These are phyloP conservation scores for Fonsecaea nubica DNA, from an alignment of 2,329 filamentous ascomycete species.

Conservation along the genomic window DNA sequence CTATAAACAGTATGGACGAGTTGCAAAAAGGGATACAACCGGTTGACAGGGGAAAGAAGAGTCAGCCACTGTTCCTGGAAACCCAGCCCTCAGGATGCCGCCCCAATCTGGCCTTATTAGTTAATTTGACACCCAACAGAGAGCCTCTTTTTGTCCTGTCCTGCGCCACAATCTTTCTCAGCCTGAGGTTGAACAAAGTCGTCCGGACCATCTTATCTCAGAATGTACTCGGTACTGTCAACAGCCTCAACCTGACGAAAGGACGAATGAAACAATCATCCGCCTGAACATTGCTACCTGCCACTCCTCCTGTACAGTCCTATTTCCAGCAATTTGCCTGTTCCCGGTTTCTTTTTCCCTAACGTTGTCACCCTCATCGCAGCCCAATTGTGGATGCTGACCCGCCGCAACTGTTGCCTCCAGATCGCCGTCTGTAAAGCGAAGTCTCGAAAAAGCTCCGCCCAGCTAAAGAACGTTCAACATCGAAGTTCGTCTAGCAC, in stretches of 20 bases:
- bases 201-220: slow-evolving; percentile 4
- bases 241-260: not conserved
- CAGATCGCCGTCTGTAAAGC: slow-evolving; percentile 5
- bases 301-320: not conserved
- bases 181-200: not conserved
- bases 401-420: slow-evolving; percentile 18
- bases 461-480: not conserved
- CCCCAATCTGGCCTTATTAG: not conserved
- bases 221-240: not conserved
- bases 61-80: not conserved
- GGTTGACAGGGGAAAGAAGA: not conserved
- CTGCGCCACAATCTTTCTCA: slow-evolving; percentile 28
- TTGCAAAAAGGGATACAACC: not conserved
- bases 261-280: not conserved
- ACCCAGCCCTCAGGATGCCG: not conserved
- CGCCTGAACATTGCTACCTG: not conserved
- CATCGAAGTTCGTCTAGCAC: not conserved
- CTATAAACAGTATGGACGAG: too few species aligned
- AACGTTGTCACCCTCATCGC: slow-evolving; percentile 14
- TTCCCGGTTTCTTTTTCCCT: not conserved
- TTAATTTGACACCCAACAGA: not conserved
- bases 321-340: not conserved
- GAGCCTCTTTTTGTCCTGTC: slow-evolving; percentile 22
- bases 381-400: slow-evolving; percentile 34
- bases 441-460: not conserved